Conservation (phyloP, 2,329 filamentous ascomycete species). For the Colletotrichum lentis region DNA sequence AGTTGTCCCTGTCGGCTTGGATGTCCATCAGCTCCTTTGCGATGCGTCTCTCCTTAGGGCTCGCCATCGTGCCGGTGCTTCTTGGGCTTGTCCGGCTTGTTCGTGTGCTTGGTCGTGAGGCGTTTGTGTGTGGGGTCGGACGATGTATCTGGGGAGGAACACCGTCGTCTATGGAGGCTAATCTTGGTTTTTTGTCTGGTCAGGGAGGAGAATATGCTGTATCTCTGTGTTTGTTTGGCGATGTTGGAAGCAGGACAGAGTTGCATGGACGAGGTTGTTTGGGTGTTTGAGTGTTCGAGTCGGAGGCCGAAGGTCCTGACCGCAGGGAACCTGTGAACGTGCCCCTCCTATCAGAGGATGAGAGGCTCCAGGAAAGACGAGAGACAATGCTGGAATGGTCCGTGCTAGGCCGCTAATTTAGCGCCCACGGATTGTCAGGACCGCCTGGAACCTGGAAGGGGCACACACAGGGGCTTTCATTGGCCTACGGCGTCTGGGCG, state of each 20-base stretch:
- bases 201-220: background rate
- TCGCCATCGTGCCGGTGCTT: conserved; percentile 51
- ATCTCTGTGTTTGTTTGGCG: background rate
- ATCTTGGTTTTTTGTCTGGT: background rate
- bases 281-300: background rate
- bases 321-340: conserved; percentile 10
- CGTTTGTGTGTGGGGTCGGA: background rate
- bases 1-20: conserved; percentile 72
- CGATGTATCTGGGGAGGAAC: too few species aligned
- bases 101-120: background rate
- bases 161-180: background rate
- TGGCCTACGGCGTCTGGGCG: background rate
- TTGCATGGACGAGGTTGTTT: conserved; percentile 5
- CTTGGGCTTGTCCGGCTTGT: background rate
- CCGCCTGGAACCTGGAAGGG: conserved; percentile 17
- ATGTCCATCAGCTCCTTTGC: conserved; percentile 82
- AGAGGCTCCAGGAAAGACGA: background rate
- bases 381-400: conserved; percentile 34
- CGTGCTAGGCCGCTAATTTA: conserved; percentile 30
- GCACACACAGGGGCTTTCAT: background rate
- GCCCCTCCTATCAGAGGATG: conserved; percentile 9
- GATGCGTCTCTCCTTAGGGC: conserved; percentile 67
- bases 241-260: background rate
- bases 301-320: background rate
- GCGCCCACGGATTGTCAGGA: conserved; percentile 25